phyloP scores from a whole-genome alignment of 768 basidiomycete species.

The Termitomyces sp. region DNA sequence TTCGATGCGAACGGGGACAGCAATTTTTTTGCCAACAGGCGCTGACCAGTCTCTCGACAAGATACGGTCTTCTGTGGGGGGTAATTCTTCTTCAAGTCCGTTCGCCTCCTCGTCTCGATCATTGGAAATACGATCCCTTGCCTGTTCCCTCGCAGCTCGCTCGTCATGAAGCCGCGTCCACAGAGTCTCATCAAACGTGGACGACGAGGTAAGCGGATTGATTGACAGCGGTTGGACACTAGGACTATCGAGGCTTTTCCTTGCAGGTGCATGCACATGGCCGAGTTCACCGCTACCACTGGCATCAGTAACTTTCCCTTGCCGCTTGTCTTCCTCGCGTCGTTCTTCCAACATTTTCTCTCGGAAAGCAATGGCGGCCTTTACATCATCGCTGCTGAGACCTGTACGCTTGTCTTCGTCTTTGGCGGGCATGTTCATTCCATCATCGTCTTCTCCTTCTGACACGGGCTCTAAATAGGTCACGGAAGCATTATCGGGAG shows the following conservation, averaged over 20 bases:
- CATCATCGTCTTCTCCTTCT: conserved; percentile 92
- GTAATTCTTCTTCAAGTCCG: conserved; percentile 19
- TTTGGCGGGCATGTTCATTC: conserved; percentile 56
- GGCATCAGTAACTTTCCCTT: conserved; percentile 5
- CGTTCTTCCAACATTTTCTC: conserved; percentile 68
- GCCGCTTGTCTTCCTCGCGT: conserved; percentile 23
- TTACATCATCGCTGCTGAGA: conserved; percentile 64
- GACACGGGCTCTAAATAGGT: conserved; percentile 86
- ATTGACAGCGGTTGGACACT: conserved; percentile 50
- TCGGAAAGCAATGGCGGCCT: conserved; percentile 82
- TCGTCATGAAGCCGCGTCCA: conserved; percentile 54
- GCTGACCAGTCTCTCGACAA: conserved; percentile 69
- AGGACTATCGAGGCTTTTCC: conserved; percentile 19
- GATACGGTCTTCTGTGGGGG: conserved; percentile 42
- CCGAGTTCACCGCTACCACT: conserved; percentile 6
- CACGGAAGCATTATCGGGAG: conserved; percentile 26
- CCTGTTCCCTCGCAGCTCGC: conserved; percentile 18
- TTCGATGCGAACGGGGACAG: conserved; percentile 93
- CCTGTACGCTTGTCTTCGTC: conserved; percentile 84
- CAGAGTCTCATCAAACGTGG: conserved; percentile 79
- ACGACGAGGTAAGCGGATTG: conserved; percentile 80
- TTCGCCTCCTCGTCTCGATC: conserved; percentile 33
- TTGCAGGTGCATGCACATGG: conserved; percentile 19
- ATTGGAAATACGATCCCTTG: conserved; percentile 24
- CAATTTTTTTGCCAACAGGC: conserved; percentile 81